Conservation (phyloP, 768 basidiomycete species). For the Russula dissimulans region DNA sequence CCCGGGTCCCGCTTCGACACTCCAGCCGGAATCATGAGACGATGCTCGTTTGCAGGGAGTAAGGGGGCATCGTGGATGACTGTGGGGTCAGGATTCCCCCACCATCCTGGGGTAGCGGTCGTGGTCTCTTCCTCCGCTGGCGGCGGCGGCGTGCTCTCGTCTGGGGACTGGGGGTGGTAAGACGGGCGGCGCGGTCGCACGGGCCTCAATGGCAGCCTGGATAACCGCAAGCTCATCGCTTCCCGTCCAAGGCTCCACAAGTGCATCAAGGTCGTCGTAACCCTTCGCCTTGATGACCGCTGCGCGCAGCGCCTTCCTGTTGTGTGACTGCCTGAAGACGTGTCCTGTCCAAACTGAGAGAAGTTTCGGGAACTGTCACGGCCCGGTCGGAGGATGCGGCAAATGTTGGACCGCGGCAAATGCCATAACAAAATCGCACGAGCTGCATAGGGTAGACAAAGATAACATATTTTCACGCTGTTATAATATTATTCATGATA, state of each 20-base stretch:
- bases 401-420: too few relatives aligned
- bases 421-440: too few relatives aligned
- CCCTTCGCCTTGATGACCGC: conserved; percentile 51
- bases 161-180: conserved; percentile 11
- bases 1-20: conserved; percentile 15
- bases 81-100: conserved; percentile 18
- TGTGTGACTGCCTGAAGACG: too few relatives aligned
- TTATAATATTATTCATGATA: too few relatives aligned
- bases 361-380: too few relatives aligned
- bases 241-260: conserved; percentile 19
- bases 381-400: too few relatives aligned
- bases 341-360: neutral
- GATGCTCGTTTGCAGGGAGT: conserved; percentile 16
- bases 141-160: neutral
- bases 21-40: conserved; percentile 10
- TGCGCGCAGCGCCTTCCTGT: conserved; percentile 39
- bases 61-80: conserved; percentile 15
- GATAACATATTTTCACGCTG: too few relatives aligned
- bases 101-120: conserved; percentile 17
- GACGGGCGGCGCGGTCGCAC: neutral
- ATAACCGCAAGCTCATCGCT: conserved; percentile 19
- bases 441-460: too few relatives aligned
- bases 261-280: conserved; percentile 27
- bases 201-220: conserved; percentile 10
- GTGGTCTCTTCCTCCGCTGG: neutral